Evolutionary conservation across 1,284 basidiomycete species (phyloP), one percentile per base, ranked within the genome.

Genomic region (Singerocomus rubriflavus): DNA sequence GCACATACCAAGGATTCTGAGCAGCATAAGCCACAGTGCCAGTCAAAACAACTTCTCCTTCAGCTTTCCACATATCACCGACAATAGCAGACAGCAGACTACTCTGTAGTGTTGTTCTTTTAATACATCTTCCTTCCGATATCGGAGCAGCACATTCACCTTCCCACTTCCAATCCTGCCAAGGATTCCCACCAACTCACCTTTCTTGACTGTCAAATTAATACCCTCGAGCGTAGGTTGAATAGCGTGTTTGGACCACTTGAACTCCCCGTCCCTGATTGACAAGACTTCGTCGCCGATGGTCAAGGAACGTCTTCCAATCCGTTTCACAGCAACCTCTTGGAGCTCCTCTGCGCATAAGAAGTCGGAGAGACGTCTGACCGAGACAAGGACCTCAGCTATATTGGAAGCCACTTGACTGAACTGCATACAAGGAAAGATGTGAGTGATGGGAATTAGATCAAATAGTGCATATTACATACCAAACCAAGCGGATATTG

Each of bases 81-180:
- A 95, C 81, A 46, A 92, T 83, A 1, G 88, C 86, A 2, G 84
- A 84, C 40, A 90, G 58, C 39, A 91, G 66, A 60, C 85, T 88
- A 11, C 84, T 82, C 84, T 88, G 46, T n/a, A n/a, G n/a, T n/a
- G n/a, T n/a, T n/a, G n/a, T n/a, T n/a, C n/a, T n/a, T n/a, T n/a
- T n/a, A 32, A 25, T 13, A 21, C 10, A 7, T 6, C 34, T 1
- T 16, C 10, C 47, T 2, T 36, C 21, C 13, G 13, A 33, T 2
- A 25, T 14, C 2, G 16, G 14, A 45, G 32, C 13, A n/a, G 27
- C 6, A 47, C 1, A 54, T 72, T 57, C 57, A 87, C 83, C 79
- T 98, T 98, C 50, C 95, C 95, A 44, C 85, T 82, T n/a, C 95
- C 95, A 29, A 98, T 94, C 30, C 89, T 83, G 10, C 95, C 95